Conservation (phyloP, 2,329 filamentous ascomycete genomes). For the Canariomyces notabilis region DNA sequence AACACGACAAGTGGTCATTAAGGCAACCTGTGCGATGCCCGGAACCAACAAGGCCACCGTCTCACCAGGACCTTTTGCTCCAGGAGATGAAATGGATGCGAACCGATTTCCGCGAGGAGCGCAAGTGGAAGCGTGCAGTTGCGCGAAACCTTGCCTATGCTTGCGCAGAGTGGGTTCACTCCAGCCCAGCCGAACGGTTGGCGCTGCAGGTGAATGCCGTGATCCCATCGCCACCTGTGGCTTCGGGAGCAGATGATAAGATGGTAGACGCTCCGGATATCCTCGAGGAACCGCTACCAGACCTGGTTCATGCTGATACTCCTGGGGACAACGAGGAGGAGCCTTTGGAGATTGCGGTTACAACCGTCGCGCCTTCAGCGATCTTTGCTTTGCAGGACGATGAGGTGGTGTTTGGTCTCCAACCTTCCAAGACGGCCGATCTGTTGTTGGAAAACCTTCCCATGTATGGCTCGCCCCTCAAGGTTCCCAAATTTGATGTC, state of each 20-base stretch:
- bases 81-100: slow-evolving; percentile 98
- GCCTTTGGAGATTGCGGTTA: slow-evolving; percentile 27
- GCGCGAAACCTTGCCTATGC: slow-evolving; percentile 76
- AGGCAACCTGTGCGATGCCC: slow-evolving; percentile 79
- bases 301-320: slow-evolving; percentile 61
- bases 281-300: slow-evolving; percentile 54
- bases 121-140: slow-evolving; percentile 84
- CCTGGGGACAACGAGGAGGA: slow-evolving; percentile 42
- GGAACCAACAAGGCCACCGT: slow-evolving; percentile 70
- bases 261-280: slow-evolving; percentile 26
- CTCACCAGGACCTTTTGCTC: slow-evolving; percentile 81
- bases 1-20: slow-evolving; percentile 86
- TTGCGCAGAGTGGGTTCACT: slow-evolving; percentile 76
- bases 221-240: slow-evolving; percentile 37
- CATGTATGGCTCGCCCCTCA: slow-evolving; percentile 64
- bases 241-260: slow-evolving; percentile 26
- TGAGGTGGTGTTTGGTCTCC: slow-evolving; percentile 73
- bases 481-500: slow-evolving; percentile 53
- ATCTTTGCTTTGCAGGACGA: slow-evolving; percentile 80
- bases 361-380: slow-evolving; percentile 63
- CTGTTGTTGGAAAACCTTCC: slow-evolving; percentile 76
- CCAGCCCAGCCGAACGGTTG: slow-evolving; percentile 57
- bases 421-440: slow-evolving; percentile 68
- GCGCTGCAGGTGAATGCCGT: slow-evolving; percentile 61
- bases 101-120: slow-evolving; percentile 88